These are phyloP conservation scores for Chlamydomonas sp. DNA, from an alignment of 139 green algal species.

Conservation along the genomic window DNA sequence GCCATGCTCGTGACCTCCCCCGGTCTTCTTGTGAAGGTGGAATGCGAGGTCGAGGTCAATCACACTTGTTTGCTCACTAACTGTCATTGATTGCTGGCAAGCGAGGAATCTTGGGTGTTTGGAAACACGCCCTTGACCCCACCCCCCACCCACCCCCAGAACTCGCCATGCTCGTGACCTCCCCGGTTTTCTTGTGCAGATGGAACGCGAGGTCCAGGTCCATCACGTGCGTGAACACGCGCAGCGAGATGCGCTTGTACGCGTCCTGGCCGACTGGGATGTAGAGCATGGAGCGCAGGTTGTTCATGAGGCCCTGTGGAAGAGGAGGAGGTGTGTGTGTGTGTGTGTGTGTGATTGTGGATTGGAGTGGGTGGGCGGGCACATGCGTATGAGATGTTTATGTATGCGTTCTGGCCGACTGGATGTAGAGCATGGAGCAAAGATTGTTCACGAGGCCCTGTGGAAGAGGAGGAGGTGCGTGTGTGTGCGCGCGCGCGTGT, in stretches of 20 bases:
- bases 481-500: no score
- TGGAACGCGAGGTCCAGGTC: slow-evolving; percentile 80
- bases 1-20: slow-evolving; percentile 17
- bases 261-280: slow-evolving; percentile 67
- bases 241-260: slow-evolving; percentile 55
- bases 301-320: slow-evolving; percentile 65
- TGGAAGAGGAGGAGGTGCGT: no score
- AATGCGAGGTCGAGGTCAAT: not conserved
- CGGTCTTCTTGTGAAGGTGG: not conserved
- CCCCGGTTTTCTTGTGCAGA: slow-evolving; percentile 69
- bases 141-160: no score
- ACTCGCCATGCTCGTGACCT: slow-evolving; percentile 23
- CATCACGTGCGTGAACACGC: slow-evolving; percentile 67
- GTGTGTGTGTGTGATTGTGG: no score
- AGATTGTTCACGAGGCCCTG: slow-evolving; percentile 66
- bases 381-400: slow-evolving; percentile 52
- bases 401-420: slow-evolving; percentile 57
- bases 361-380: no score
- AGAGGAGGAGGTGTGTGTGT: no score
- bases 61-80: not conserved
- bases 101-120: no score
- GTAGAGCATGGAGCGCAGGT: slow-evolving; percentile 65
- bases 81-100: no score
- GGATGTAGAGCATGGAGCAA: slow-evolving; percentile 68
- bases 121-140: no score